Evolutionary conservation across 306 rosid genomes (phyloP).

Genomic region (Prunus armeniaca): DNA sequence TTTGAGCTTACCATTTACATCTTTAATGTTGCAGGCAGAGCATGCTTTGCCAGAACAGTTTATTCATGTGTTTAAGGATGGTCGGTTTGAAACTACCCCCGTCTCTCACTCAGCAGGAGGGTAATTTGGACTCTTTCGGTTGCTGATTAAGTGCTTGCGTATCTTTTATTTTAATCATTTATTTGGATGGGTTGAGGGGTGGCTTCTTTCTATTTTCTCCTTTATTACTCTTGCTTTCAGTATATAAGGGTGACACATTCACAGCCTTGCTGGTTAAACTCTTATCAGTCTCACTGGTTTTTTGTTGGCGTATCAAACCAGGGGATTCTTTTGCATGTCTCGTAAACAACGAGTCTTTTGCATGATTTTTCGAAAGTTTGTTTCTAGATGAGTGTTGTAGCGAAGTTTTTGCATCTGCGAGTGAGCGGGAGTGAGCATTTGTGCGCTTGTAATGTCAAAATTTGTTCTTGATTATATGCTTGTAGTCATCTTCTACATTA

Average conservation of each 20-base stretch:
- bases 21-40: slow-evolving; percentile 62
- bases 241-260: slow-evolving; percentile 28
- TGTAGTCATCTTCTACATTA: slow-evolving; percentile 12
- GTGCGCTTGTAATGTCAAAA: slow-evolving; percentile 2
- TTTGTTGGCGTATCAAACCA: slow-evolving; percentile 30
- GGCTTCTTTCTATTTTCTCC: slow-evolving; percentile 37
- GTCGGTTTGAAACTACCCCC: slow-evolving; percentile 77
- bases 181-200: slow-evolving; percentile 37
- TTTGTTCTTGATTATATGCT: slow-evolving; percentile 3
- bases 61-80: slow-evolving; percentile 64
- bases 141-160: slow-evolving; percentile 18
- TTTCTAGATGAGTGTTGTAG: slow-evolving; percentile 30
- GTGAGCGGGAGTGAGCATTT: slow-evolving; percentile 17
- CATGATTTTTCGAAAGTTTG: slow-evolving; percentile 27
- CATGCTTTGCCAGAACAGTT: slow-evolving; percentile 94
- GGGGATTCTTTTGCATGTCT: slow-evolving; percentile 28
- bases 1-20: not conserved
- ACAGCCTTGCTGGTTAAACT: slow-evolving; percentile 23
- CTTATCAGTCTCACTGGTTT: slow-evolving; percentile 21
- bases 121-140: slow-evolving; percentile 35
- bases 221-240: slow-evolving; percentile 39
- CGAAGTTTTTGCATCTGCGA: slow-evolving; percentile 17
- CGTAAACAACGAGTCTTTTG: slow-evolving; percentile 24
- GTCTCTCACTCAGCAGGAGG: slow-evolving; percentile 99
- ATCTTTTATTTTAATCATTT: slow-evolving; percentile 24